Percentiles rank a stretch among this genome's conserved stretches.
phyloP scores from a whole-genome alignment of 2,329 filamentous ascomycete genomes.

The Colletotrichum shisoi region DNA sequence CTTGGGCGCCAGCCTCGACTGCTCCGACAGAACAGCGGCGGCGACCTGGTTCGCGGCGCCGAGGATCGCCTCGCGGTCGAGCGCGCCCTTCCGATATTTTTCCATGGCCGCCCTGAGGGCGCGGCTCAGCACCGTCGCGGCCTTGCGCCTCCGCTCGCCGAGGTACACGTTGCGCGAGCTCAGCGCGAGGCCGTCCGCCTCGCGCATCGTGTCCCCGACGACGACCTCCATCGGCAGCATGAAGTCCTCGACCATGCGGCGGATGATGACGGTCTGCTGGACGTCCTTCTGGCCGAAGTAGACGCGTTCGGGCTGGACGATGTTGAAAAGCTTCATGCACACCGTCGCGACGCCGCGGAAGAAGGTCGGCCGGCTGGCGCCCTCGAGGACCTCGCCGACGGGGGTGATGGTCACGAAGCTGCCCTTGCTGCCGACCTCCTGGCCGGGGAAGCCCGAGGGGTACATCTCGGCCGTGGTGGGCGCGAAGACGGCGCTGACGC shows the following conservation, averaged over 20 bases:
- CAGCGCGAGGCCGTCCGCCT: constrained; percentile 83
- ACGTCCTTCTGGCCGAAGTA: constrained; percentile 99
- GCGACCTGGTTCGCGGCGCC: constrained; percentile 72
- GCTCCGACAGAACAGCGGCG: constrained; percentile 63
- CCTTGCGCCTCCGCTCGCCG: constrained; percentile 73
- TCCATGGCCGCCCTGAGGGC: constrained; percentile 75
- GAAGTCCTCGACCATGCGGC: constrained; percentile 86
- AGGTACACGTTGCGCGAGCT: constrained; percentile 96
- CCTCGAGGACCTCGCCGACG: constrained; percentile 81
- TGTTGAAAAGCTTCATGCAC: constrained; percentile 77
- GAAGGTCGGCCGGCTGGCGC: constrained; percentile 86
- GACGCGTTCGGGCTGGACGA: constrained; percentile 69
- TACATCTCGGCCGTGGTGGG: constrained; percentile 88
- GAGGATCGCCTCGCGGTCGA: constrained; percentile 72
- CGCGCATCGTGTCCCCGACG: constrained; percentile 77
- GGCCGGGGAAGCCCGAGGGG: constrained; percentile 77
- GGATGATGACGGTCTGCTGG: constrained; percentile 92
- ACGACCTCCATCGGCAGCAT: constrained; percentile 78
- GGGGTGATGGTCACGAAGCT: constrained; percentile 94
- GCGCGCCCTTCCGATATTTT: constrained; percentile 63
- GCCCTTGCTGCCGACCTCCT: constrained; percentile 76
- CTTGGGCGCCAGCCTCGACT: constrained; percentile 65
- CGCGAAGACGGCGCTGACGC: constrained; percentile 84
- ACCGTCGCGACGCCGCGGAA: constrained; percentile 96
- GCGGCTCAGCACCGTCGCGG: constrained; percentile 75